Evolutionary conservation across 139 green algal genomes (phyloP).

Genomic region (Chlorella vulgaris): DNA sequence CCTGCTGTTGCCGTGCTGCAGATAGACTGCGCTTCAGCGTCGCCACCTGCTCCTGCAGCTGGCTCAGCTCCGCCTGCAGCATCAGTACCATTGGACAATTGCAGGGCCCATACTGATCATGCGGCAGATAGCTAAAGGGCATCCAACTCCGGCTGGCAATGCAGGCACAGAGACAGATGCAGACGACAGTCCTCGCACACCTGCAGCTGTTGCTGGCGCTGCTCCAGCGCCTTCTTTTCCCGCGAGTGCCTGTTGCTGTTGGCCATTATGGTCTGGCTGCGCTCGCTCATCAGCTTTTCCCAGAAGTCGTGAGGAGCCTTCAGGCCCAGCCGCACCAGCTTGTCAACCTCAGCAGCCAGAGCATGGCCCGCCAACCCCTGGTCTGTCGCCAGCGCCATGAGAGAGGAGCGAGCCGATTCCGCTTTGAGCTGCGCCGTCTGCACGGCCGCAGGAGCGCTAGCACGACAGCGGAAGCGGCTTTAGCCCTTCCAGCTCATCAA

Average conservation of each 20-base stretch:
- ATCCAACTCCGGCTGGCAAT: too few relatives aligned
- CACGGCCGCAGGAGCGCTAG: too few relatives aligned
- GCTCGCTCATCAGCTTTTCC: constrained; percentile 24
- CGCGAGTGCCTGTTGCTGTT: neutral
- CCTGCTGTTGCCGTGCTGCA: constrained; percentile 2
- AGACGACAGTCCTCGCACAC: too few relatives aligned
- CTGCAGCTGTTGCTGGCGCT: constrained; percentile 5
- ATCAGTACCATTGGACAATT: neutral
- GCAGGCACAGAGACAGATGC: too few relatives aligned
- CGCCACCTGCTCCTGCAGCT: constrained; percentile 3
- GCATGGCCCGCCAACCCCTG: neutral
- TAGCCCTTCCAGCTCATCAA: too few relatives aligned
- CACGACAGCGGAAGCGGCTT: too few relatives aligned
- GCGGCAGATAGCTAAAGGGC: too few relatives aligned
- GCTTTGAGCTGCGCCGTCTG: neutral
- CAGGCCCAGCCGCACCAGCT: constrained; percentile 18
- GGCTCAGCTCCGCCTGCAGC: neutral
- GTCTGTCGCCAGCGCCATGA: neutral
- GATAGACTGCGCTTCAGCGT: neutral
- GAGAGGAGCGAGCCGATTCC: neutral
- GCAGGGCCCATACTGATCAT: too few relatives aligned
- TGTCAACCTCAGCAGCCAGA: constrained; percentile 6
- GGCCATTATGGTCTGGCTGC: constrained; percentile 5
- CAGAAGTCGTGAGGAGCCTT: constrained; percentile 20
- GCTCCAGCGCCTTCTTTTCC: neutral